A percentile compares a stretch with the other conserved stretches of the same genome.
phyloP scores from a whole-genome alignment of 2,329 filamentous ascomycete species.

The Clonostachys sp. region DNA sequence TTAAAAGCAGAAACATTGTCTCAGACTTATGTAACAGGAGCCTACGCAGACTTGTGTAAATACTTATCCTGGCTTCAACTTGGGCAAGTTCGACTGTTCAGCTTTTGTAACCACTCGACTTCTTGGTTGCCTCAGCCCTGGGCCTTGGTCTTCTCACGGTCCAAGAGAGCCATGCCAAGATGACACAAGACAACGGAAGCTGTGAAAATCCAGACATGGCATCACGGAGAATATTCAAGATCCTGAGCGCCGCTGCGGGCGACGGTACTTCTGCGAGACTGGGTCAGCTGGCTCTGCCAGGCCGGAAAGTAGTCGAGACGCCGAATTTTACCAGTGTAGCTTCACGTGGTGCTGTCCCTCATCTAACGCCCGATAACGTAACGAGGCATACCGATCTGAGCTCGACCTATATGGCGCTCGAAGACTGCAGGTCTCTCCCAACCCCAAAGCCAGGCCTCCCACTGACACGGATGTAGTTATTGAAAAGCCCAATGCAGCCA shows the following conservation, averaged over 20 bases:
- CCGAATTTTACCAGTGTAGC: slow-evolving; percentile 77
- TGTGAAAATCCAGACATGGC: neutral
- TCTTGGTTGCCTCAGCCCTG: no score
- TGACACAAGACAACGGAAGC: no score
- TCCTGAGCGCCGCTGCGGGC: neutral
- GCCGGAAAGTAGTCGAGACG: slow-evolving; percentile 66
- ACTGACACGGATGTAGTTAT: slow-evolving; percentile 37
- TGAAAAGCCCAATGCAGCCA: slow-evolving; percentile 46
- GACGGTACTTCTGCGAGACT: slow-evolving; percentile 37
- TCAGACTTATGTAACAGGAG: no score
- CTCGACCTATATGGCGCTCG: slow-evolving; percentile 76
- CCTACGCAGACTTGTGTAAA: no score
- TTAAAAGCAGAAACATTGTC: no score
- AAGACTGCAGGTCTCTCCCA: slow-evolving; percentile 72
- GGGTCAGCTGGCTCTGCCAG: slow-evolving; percentile 59
- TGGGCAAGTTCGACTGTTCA: no score
- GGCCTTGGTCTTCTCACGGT: no score
- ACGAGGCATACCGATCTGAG: slow-evolving; percentile 57
- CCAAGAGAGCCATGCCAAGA: no score
- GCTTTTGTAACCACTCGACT: no score
- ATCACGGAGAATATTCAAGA: slow-evolving; percentile 1
- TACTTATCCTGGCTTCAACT: no score
- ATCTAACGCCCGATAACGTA: slow-evolving; percentile 83
- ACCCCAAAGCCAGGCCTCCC: neutral
- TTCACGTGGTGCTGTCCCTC: slow-evolving; percentile 80